These are phyloP conservation scores for Dioszegia aurantiaca DNA, from an alignment of 768 basidiomycete genomes.

Conservation along the genomic window DNA sequence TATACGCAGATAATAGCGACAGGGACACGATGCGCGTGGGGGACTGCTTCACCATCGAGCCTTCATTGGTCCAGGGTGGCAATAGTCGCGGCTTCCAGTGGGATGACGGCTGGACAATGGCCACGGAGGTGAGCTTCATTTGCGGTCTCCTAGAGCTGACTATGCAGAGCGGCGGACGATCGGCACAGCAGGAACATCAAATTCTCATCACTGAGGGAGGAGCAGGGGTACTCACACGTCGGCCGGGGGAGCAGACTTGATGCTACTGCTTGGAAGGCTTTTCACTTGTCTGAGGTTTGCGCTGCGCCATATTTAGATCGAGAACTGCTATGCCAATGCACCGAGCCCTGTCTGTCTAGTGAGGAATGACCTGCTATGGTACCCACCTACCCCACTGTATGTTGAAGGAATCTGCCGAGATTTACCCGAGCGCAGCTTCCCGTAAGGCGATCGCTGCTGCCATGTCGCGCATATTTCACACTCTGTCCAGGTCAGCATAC, in stretches of 20 bases:
- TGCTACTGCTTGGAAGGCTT: no score
- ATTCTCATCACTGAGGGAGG: slow-evolving; percentile 75
- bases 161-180: slow-evolving; percentile 69
- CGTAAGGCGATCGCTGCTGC: neutral
- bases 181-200: slow-evolving; percentile 86
- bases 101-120: slow-evolving; percentile 91
- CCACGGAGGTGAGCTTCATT: slow-evolving; percentile 64
- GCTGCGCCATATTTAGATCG: no score
- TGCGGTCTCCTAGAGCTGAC: slow-evolving; percentile 8
- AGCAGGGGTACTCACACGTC: slow-evolving; percentile 69
- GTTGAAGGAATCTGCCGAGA: neutral
- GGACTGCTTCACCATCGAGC: slow-evolving; percentile 92
- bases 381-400: neutral
- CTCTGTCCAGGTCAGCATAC: no score
- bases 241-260: slow-evolving; percentile 15
- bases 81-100: slow-evolving; percentile 71
- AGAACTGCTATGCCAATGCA: no score
- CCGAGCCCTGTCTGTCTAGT: neutral
- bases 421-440: slow-evolving; percentile 1
- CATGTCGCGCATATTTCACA: neutral
- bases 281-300: no score
- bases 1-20: slow-evolving; percentile 69
- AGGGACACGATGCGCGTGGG: slow-evolving; percentile 77
- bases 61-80: slow-evolving; percentile 71
- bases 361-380: no score